phyloP scores from a whole-genome alignment of 2,329 filamentous ascomycete genomes.

The Tolypocladium sp. region DNA sequence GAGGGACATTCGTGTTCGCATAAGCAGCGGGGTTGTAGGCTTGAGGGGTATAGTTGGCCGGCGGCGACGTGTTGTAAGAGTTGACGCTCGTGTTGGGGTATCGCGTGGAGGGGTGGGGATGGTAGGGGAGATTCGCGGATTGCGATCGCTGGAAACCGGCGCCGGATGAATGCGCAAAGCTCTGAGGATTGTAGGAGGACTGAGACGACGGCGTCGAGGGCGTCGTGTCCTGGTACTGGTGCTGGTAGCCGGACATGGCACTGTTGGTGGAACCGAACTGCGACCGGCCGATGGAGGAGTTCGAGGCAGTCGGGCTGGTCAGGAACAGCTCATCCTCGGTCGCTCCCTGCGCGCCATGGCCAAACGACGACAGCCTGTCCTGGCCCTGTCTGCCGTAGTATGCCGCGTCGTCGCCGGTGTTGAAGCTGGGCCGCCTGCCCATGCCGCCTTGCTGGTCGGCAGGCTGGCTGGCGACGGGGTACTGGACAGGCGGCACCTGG shows the following conservation, averaged over 20 bases:
- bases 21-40: slow-evolving; percentile 54
- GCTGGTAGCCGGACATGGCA: slow-evolving; percentile 42
- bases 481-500: slow-evolving; percentile 57
- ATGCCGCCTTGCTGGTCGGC: slow-evolving; percentile 17
- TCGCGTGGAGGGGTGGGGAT: slow-evolving; percentile 30
- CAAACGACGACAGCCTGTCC: slow-evolving; percentile 3
- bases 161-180: slow-evolving; percentile 35
- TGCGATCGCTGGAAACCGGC: slow-evolving; percentile 32
- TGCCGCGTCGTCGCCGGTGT: slow-evolving; percentile 62
- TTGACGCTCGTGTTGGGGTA: slow-evolving; percentile 27
- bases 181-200: slow-evolving; percentile 61
- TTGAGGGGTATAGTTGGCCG: slow-evolving; percentile 39
- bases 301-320: slow-evolving; percentile 28
- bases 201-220: slow-evolving; percentile 34
- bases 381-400: slow-evolving; percentile 33
- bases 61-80: slow-evolving; percentile 20
- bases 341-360: background rate
- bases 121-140: slow-evolving; percentile 42
- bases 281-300: slow-evolving; percentile 15
- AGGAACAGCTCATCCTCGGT: slow-evolving; percentile 57
- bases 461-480: slow-evolving; percentile 38
- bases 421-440: slow-evolving; percentile 59
- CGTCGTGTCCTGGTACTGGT: slow-evolving; percentile 37
- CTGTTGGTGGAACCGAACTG: slow-evolving; percentile 33
- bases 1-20: slow-evolving; percentile 35